Conservation (phyloP, 495 filamentous ascomycete species). For the Lentithecium fluviatile region DNA sequence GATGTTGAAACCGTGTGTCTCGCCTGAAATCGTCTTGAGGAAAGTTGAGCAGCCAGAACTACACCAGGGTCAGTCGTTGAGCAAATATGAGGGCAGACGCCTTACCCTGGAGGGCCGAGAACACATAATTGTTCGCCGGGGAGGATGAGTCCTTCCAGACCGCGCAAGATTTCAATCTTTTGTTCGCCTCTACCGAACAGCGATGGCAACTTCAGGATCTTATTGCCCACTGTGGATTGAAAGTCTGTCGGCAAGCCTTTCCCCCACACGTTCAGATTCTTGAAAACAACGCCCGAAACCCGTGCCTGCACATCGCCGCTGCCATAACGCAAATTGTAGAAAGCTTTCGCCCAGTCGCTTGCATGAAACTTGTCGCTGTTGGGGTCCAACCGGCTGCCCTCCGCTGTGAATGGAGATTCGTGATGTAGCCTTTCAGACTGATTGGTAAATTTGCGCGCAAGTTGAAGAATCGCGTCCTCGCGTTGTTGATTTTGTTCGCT, state of each 20-base stretch:
- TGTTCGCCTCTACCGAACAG: slow-evolving; percentile 4
- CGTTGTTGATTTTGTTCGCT: neutral
- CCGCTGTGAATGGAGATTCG: slow-evolving; percentile 9
- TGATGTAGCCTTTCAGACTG: slow-evolving; percentile 6
- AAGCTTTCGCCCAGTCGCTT: slow-evolving; percentile 14
- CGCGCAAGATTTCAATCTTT: slow-evolving; percentile 10
- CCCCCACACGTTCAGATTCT: slow-evolving; percentile 13
- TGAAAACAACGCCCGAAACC: slow-evolving; percentile 5
- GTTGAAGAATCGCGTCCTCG: neutral
- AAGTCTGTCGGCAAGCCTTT: slow-evolving; percentile 11
- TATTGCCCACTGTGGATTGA: slow-evolving; percentile 17
- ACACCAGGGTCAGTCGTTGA: neutral
- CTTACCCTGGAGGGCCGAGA: slow-evolving; percentile 6
- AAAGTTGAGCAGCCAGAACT: slow-evolving; percentile 64
- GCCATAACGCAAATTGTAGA: slow-evolving; percentile 14
- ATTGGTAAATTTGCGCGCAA: slow-evolving; percentile 11
- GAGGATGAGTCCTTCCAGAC: slow-evolving; percentile 2
- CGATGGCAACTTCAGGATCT: slow-evolving; percentile 11
- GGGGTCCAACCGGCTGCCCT: slow-evolving; percentile 8
- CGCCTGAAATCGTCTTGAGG: slow-evolving; percentile 65
- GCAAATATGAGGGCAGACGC: neutral
- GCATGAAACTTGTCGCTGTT: slow-evolving; percentile 1
- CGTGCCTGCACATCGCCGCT: neutral
- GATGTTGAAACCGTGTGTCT: slow-evolving; percentile 51
- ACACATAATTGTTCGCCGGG: neutral